These are phyloP conservation scores for Leptographium flavum DNA, from an alignment of 2,329 filamentous ascomycete genomes.

Conservation along the genomic window DNA sequence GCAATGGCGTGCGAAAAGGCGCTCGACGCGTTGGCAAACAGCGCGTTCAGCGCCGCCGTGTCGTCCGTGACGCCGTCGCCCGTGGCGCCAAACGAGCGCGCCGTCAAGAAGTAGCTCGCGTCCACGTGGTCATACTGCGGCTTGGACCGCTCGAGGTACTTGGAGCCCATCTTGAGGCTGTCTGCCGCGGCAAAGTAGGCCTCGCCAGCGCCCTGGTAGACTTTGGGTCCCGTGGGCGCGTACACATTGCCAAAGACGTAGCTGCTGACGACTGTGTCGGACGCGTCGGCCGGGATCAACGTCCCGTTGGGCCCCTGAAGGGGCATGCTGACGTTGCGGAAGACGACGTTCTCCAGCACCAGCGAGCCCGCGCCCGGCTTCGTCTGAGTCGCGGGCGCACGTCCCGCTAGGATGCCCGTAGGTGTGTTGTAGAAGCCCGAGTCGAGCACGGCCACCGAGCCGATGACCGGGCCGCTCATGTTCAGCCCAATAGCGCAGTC, in stretches of 20 bases:
- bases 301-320: constrained; percentile 25
- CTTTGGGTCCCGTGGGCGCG: constrained; percentile 26
- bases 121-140: constrained; percentile 55
- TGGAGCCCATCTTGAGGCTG: constrained; percentile 35
- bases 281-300: constrained; percentile 40
- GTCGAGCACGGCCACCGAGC: constrained; percentile 63
- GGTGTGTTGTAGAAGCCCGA: constrained; percentile 59
- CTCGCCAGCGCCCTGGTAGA: constrained; percentile 29
- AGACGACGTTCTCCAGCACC: constrained; percentile 32
- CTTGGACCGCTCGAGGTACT: constrained; percentile 61
- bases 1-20: constrained; percentile 31
- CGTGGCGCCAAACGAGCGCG: constrained; percentile 51
- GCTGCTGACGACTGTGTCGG: constrained; percentile 37
- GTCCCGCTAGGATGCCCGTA: constrained; percentile 53
- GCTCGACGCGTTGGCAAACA: constrained; percentile 18
- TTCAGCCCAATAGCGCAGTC: constrained; percentile 53
- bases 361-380: constrained; percentile 28
- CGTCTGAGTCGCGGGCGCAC: constrained; percentile 17
- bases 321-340: constrained; percentile 24
- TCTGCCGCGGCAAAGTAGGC: constrained; percentile 29
- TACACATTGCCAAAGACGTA: constrained; percentile 42
- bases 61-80: constrained; percentile 67
- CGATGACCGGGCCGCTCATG: constrained; percentile 55
- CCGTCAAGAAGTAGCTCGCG: constrained; percentile 48
- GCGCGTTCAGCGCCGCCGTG: constrained; percentile 50